Conservation (phyloP, 2,329 filamentous ascomycete species). For the Ustilaginoidea virens region DNA sequence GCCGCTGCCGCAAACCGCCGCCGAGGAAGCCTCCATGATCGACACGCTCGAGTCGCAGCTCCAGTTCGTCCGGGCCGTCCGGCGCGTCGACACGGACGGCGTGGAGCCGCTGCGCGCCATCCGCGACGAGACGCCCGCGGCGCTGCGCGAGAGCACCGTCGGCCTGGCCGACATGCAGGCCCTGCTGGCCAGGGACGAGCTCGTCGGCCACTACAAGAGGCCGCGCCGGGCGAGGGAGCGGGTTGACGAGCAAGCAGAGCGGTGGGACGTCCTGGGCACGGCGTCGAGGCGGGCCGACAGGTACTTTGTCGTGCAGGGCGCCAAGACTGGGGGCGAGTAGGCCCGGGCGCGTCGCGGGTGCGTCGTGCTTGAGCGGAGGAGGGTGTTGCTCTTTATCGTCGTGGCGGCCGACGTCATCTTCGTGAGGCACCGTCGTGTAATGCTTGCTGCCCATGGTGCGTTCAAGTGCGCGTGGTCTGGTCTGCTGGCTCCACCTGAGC, state of each 20-base stretch:
- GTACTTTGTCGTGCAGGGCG: constrained; percentile 64
- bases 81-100: constrained; percentile 57
- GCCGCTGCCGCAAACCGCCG: constrained; percentile 46
- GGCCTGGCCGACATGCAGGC: constrained; percentile 39
- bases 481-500: too few species aligned
- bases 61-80: constrained; percentile 78
- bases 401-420: too few species aligned
- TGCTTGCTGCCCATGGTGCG: too few species aligned
- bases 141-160: constrained; percentile 43
- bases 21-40: constrained; percentile 57
- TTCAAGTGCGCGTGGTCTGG: too few species aligned
- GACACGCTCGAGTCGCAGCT: constrained; percentile 66
- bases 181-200: constrained; percentile 43
- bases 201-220: constrained; percentile 38
- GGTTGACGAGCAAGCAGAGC: constrained; percentile 30
- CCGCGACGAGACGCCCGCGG: constrained; percentile 60
- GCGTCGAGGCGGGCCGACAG: constrained; percentile 52
- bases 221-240: constrained; percentile 21
- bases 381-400: too few species aligned
- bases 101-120: constrained; percentile 64
- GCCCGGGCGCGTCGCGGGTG: too few species aligned
- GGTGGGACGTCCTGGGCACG: constrained; percentile 55
- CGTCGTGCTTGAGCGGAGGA: too few species aligned
- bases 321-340: constrained; percentile 18
- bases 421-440: too few species aligned